Evolutionary conservation across 768 basidiomycete species (phyloP), one percentile per base, ranked within the genome.

Genomic region (Leccinum broughii): DNA sequence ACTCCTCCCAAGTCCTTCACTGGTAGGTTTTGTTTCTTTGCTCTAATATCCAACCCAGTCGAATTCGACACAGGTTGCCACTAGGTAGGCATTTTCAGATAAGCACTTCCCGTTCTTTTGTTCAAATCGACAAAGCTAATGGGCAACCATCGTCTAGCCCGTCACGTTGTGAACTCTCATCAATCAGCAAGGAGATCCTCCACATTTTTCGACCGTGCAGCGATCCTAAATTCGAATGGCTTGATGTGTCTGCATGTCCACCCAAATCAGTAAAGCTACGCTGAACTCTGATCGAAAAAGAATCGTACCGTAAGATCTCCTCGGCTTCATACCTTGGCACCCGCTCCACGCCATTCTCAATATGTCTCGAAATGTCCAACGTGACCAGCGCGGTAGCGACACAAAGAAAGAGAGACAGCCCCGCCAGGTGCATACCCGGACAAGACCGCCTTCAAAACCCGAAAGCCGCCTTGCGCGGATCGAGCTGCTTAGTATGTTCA

Each of bases 401-500:
- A 7, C 46, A 44, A 2, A 59, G 59, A 51, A 62, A 68, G n/a
- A 68, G 28, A 2, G 62, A 51, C 9, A 44, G 14, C 1, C 59
- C 51, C 1, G 35, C 65, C 7, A 65, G 46, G 28, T 30, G 58
- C 6, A 11, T 24, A 44, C 66, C 54, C 0, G 62, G 55, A 49
- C 62, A 64, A 17, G 7, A 54, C 17, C 64, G 58, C 22, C 60
- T 63, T 41, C 63, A 61, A 48, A 26, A 62, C 28, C 61, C 66
- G 9, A 68, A 68, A 56, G 60, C 62, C 5, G 17, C 44, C 15
- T 59, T 54, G 1, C 58, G 49, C 6, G 62, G 57, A 30, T 63
- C 59, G 3, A 20, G 49, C 22, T 68, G 55, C 10, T 49, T 51
- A n/a, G n/a, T n/a, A 26, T 57, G 4, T 4, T 57, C 51, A 2